Conservation (phyloP, 2,329 filamentous ascomycete species). For the Cadophora sp. region DNA sequence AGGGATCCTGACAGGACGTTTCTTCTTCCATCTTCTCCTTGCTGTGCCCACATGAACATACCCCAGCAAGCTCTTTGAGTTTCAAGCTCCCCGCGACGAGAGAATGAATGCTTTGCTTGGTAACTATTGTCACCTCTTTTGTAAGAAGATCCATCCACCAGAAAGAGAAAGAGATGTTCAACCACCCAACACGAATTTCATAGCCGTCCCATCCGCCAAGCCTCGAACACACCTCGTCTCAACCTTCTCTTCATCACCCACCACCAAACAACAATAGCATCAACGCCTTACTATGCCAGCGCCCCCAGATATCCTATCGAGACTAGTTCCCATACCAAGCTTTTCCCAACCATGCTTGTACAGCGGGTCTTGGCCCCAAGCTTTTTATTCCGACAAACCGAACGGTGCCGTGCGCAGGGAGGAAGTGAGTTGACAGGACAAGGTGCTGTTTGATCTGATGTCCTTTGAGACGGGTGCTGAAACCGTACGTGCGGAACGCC, state of each 20-base stretch:
- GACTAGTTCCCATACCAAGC: constrained; percentile 10
- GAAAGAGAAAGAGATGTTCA: not conserved
- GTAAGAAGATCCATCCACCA: not conserved
- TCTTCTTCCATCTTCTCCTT: no score
- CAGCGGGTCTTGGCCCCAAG: not conserved
- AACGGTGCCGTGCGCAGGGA: constrained; percentile 7
- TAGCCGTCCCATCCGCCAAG: constrained; percentile 4
- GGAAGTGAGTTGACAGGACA: not conserved
- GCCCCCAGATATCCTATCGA: not conserved
- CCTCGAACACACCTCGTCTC: constrained; percentile 10
- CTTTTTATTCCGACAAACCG: constrained; percentile 9
- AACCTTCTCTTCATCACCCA: not conserved
- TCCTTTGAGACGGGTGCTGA: constrained; percentile 8
- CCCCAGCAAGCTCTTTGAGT: not conserved
- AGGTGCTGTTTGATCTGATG: constrained; percentile 16
- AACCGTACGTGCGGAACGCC: constrained; percentile 6
- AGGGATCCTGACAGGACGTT: no score
- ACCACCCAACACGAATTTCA: not conserved
- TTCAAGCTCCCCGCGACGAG: not conserved
- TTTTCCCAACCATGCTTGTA: not conserved
- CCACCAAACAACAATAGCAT: not conserved
- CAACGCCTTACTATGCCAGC: not conserved
- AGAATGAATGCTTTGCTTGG: not conserved
- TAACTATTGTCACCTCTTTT: not conserved
- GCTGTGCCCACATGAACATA: no score